A percentile compares a stretch with the other conserved stretches of the same genome.
phyloP scores from a whole-genome alignment of 208 protist genomes.

The Endotrypanum monterogeii region DNA sequence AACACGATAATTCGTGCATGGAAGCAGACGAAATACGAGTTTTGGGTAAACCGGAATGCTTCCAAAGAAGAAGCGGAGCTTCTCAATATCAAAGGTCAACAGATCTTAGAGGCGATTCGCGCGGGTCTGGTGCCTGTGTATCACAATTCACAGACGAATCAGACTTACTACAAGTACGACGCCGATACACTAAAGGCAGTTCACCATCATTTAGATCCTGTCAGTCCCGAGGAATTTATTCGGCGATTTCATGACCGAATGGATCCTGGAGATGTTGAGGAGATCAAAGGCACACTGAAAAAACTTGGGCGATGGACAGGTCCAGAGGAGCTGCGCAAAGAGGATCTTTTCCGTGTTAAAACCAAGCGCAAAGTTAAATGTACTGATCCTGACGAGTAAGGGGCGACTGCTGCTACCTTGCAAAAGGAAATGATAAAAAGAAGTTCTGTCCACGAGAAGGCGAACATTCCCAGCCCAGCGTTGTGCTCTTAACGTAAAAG shows the following conservation, averaged over 20 bases:
- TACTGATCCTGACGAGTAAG: conserved; percentile 59
- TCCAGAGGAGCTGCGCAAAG: conserved; percentile 61
- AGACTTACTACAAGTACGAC: conserved; percentile 83
- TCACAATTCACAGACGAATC: conserved; percentile 64
- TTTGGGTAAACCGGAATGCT: conserved; percentile 65
- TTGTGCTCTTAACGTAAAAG: no score
- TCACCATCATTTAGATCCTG: conserved; percentile 85
- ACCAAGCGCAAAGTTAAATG: conserved; percentile 75
- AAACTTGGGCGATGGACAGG: conserved; percentile 79
- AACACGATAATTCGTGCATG: conserved; percentile 84
- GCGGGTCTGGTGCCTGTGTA: conserved; percentile 79
- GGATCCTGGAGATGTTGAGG: conserved; percentile 60
- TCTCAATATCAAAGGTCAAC: conserved; percentile 79
- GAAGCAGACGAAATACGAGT: conserved; percentile 91
- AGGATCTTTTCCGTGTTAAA: conserved; percentile 74
- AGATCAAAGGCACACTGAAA: conserved; percentile 69
- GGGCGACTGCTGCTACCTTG: no score
- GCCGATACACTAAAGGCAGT: conserved; percentile 76
- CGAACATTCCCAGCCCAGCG: no score
- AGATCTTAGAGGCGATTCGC: conserved; percentile 76
- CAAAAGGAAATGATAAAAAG: no score
- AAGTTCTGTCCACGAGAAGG: no score
- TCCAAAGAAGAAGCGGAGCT: conserved; percentile 48
- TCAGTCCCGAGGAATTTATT: conserved; percentile 77
- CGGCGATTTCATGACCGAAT: conserved; percentile 85